Conservation (phyloP, 2,329 filamentous ascomycete species). For the Bimuria novae-zelandiae region DNA sequence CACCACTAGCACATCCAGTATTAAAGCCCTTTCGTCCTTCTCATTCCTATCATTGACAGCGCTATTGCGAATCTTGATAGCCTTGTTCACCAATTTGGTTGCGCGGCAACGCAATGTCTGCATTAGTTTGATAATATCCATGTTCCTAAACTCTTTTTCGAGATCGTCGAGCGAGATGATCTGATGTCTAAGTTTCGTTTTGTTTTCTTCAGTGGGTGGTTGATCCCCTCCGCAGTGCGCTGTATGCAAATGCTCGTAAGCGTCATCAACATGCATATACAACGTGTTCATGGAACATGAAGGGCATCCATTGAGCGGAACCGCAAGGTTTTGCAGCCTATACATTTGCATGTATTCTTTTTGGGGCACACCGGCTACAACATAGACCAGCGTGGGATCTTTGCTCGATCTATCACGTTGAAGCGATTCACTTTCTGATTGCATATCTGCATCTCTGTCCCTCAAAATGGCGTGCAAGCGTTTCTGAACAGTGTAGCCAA, state of each 20-base stretch:
- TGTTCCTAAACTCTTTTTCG: slow-evolving; percentile 4
- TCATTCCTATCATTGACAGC: slow-evolving; percentile 9
- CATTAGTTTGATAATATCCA: slow-evolving; percentile 1
- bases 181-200: slow-evolving; percentile 3
- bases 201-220: not conserved
- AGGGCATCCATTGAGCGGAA: not conserved
- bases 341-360: not conserved
- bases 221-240: not conserved
- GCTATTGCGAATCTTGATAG: slow-evolving; percentile 7
- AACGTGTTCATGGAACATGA: not conserved
- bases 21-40: not conserved
- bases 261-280: slow-evolving; percentile 5
- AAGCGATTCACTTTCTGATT: no score
- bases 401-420: no score
- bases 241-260: not conserved
- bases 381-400: no score
- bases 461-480: no score
- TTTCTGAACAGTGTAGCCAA: no score
- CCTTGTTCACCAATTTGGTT: slow-evolving; percentile 5
- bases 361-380: not conserved
- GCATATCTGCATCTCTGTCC: no score
- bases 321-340: not conserved
- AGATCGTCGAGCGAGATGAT: not conserved
- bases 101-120: not conserved
- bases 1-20: slow-evolving; percentile 8